Base-by-base conservation (phyloP, 495 filamentous ascomycete genomes). In the Parachaetomium inaequale region DNA sequence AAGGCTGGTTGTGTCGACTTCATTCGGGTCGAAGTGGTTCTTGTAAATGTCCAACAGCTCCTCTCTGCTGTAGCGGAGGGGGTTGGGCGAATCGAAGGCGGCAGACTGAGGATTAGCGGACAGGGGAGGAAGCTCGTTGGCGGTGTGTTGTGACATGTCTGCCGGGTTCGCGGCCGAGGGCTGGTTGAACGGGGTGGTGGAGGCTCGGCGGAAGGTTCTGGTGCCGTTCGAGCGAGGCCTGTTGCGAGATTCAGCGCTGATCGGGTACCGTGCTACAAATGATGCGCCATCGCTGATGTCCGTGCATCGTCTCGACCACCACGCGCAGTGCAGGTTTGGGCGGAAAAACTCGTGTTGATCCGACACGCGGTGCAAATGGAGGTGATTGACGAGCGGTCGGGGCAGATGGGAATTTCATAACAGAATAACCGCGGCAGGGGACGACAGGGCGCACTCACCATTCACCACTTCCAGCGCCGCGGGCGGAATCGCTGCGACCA, bases 181-280 rank as follows among this genome's bases (percentile, higher is more conserved):
- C 58, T 77, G 77, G 67, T 61, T 78, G 57, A 76, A 78, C 50
- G 80, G 79, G 7, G 78, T 82, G 47, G 80, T 81, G 3, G 92
- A 94, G 26, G 89, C 80, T 63, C 92, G 88, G 59, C 92, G 90
- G 74, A 96, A 92, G 61, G 92, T 95, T 60, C 92, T 84, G 45
- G 90, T 93, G 61, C 90, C 91, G 72, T 94, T 94, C 56, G 87
- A 61, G 31, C 72, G 72, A 34, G 72, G 68, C 72, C 81, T 73
- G 85, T 84, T 68, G 79, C 59, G 45, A 65, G 47, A 55, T 62
- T 55, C n/a, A 46, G 51, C 46, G 58, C 29, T 58, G 25, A 14
- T n/a, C 11, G 6, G 11, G 1, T 34, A 49, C 15, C 2, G 23
- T 3, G 23, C 7, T 6, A 3, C 4, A 49, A 7, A 26, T 8